Evolutionary conservation across 176 grass and related monocot species (phyloP).

Genomic region (Aegilops tauschii): DNA sequence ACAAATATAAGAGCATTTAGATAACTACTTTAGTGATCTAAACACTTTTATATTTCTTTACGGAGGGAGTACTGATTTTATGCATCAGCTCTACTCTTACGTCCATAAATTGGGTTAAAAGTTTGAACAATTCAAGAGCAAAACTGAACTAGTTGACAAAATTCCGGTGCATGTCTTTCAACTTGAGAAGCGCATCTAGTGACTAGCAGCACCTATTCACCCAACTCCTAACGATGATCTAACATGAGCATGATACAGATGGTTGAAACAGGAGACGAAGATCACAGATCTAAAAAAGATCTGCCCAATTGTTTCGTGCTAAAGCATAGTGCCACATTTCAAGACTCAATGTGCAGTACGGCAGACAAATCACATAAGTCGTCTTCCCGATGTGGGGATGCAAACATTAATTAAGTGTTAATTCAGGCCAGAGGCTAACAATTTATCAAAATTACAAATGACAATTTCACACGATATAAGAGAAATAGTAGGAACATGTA

Average conservation of each 20-base stretch:
- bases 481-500: background rate
- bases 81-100: background rate
- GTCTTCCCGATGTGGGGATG: no score
- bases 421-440: background rate
- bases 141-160: background rate
- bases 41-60: no score
- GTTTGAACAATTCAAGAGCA: background rate
- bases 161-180: background rate
- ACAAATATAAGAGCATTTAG: no score
- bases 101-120: background rate
- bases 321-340: background rate
- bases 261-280: background rate
- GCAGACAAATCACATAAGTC: background rate
- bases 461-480: background rate
- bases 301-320: background rate
- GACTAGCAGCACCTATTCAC: background rate
- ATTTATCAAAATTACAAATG: background rate
- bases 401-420: background rate
- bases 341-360: background rate
- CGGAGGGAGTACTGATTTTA: background rate
- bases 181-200: background rate
- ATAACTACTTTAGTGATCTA: no score
- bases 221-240: background rate
- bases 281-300: background rate
- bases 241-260: background rate